These are phyloP conservation scores for Rhodotorula mucilaginosa DNA, from an alignment of 1,284 basidiomycete genomes.

Conservation along the genomic window DNA sequence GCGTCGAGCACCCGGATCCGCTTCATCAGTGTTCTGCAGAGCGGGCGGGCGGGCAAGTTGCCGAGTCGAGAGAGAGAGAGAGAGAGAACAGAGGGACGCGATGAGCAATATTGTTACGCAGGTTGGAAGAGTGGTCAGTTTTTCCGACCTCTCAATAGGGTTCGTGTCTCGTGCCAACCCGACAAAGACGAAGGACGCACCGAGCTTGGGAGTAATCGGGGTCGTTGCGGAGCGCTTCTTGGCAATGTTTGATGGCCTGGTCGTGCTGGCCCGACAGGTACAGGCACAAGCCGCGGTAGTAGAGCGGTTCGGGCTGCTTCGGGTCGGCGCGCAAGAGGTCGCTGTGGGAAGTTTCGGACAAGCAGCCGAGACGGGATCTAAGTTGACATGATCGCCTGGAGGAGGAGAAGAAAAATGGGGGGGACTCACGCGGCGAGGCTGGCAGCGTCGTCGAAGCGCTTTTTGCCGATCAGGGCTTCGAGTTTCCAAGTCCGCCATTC, in stretches of 20 bases:
- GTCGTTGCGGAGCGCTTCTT: slow-evolving; percentile 72
- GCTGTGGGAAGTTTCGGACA: slow-evolving; percentile 50
- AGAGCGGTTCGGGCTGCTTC: slow-evolving; percentile 75
- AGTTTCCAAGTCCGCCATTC: slow-evolving; percentile 77
- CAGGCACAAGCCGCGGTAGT: slow-evolving; percentile 72
- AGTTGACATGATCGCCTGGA: neutral
- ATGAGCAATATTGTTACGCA: no score
- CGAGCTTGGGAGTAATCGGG: slow-evolving; percentile 71
- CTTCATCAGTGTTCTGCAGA: slow-evolving; percentile 49
- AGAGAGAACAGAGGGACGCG: no score
- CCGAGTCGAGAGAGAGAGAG: no score
- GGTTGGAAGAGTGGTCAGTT: no score
- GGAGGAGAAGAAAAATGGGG: neutral
- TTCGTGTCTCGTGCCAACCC: no score
- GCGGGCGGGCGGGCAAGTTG: neutral
- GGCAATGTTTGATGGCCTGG: slow-evolving; percentile 70
- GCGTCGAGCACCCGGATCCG: slow-evolving; percentile 74
- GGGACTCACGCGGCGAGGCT: slow-evolving; percentile 65
- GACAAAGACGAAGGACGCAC: slow-evolving; percentile 38
- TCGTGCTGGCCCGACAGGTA: slow-evolving; percentile 69
- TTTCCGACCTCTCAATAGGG: no score
- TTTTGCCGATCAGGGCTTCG: slow-evolving; percentile 68
- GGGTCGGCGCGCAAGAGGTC: slow-evolving; percentile 68
- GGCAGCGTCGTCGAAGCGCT: slow-evolving; percentile 67
- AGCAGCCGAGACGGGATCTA: neutral